These are phyloP conservation scores for Clarkia xantiana DNA, from an alignment of 345 rosid genomes.

Conservation along the genomic window DNA sequence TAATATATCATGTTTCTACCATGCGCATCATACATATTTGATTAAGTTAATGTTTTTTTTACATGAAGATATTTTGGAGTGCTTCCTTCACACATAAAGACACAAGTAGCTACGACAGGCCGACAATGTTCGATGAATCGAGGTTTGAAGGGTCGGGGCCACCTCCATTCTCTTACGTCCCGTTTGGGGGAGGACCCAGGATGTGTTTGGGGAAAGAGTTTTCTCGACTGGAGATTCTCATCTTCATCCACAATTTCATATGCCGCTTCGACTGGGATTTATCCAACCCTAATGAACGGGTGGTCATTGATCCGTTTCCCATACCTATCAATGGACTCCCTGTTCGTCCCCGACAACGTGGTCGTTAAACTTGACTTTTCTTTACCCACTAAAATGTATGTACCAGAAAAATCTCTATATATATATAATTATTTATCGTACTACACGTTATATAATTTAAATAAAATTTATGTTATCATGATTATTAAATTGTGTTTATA, in stretches of 20 bases:
- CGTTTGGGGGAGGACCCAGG: conserved; percentile 20
- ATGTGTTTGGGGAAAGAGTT: conserved; percentile 18
- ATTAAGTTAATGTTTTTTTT: background rate
- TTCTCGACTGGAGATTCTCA: conserved; percentile 11
- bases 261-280: conserved; percentile 13
- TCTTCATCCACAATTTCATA: conserved; percentile 18
- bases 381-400: no score
- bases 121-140: conserved; percentile 12
- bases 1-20: no score
- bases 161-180: conserved; percentile 10
- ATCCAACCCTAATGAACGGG: conserved; percentile 6
- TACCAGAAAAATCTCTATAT: no score
- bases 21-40: background rate
- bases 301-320: conserved; percentile 12
- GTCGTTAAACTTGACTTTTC: no score
- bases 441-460: no score
- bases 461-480: no score
- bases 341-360: conserved; percentile 6
- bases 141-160: conserved; percentile 17
- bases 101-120: conserved; percentile 4
- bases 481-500: no score
- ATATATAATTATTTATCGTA: no score
- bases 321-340: conserved; percentile 15
- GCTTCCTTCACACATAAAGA: conserved; percentile 11
- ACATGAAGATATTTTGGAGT: conserved; percentile 2